Evolutionary conservation across 2,329 filamentous ascomycete genomes (phyloP), one percentile per base, ranked within the genome.

Genomic region (Coniella vitis): DNA sequence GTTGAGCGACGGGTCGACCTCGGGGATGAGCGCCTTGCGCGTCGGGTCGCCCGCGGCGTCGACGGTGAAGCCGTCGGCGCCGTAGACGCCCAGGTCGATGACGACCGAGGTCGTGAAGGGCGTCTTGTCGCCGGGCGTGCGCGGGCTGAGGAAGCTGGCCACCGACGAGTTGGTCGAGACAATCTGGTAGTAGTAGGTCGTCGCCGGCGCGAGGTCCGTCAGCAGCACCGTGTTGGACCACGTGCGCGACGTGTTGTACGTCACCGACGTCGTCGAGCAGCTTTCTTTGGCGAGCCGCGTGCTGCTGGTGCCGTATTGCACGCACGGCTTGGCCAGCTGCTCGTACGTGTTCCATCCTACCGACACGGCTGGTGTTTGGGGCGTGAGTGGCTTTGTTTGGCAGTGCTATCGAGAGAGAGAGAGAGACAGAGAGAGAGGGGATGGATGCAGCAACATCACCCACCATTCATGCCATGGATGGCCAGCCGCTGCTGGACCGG

Each of bases 161-260:
- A 75, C 64, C 4, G 59, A 75, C 0, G 77, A 77, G 61, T 81
- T 81, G 22, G 68, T 72, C 2, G 76, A 79, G 8, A 65, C 67
- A 42, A 81, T 79, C 63, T 77, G 70, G 65, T 82, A 82, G 65
- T 77, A 81, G 61, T 82, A 82, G 0, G 69, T 78, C 1, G 76
- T 79, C 1, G 71, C 75, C 0, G 78, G 70, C 0, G 61, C 62
- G 17, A 82, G 61, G 7, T 37, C 19, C n/a, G 21, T 43, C 21
- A 52, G 52, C 2, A 54, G 44, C 38, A 54, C 52, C 12, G 52
- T 52, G 14, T 54, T 54, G 8, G 45, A 46, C 45, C 49, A 54
- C 7, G 52, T 54, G 4, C 52, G 25, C 13, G 52, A 54, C 3
- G 52, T 54, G 12, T 51, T 48, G 14, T 54, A 54, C 7, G 52